phyloP scores from a whole-genome alignment of 1,284 basidiomycete genomes.

The Trichosporon sp. region DNA sequence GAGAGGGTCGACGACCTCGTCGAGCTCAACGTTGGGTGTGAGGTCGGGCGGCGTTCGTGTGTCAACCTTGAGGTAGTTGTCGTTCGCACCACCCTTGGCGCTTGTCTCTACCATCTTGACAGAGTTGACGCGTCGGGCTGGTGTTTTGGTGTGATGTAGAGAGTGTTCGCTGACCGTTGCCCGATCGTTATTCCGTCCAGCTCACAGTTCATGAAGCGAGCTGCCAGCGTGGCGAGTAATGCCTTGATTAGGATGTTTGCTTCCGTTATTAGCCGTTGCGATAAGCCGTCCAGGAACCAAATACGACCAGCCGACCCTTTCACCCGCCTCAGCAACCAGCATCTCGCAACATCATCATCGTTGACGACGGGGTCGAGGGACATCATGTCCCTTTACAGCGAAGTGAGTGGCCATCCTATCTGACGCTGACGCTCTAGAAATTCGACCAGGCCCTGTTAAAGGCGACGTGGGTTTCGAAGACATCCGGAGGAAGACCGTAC shows the following conservation, averaged over 20 bases:
- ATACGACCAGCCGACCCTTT: constrained; percentile 17
- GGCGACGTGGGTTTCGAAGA: constrained; percentile 40
- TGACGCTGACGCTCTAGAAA: background rate
- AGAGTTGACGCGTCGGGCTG: constrained; percentile 15
- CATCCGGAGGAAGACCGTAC: constrained; percentile 26
- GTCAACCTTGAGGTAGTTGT: constrained; percentile 13
- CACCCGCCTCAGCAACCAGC: background rate
- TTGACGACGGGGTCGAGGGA: background rate
- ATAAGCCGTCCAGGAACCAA: constrained; percentile 24
- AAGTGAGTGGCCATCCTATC: constrained; percentile 13
- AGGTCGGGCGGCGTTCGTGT: constrained; percentile 1
- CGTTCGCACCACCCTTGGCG: constrained; percentile 16
- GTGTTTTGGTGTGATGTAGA: background rate
- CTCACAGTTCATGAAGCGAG: background rate
- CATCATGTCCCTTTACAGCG: constrained; percentile 32
- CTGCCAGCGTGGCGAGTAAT: background rate
- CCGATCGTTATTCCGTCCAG: background rate
- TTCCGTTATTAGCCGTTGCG: constrained; percentile 1
- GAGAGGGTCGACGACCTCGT: constrained; percentile 29
- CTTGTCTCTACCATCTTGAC: constrained; percentile 11
- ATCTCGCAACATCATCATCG: background rate
- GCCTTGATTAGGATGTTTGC: constrained; percentile 7
- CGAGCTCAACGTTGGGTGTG: background rate
- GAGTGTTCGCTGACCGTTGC: background rate
- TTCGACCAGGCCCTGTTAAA: constrained; percentile 38